Conservation (phyloP, 2,329 filamentous ascomycete species). For the Cordyceps tenuipes region DNA sequence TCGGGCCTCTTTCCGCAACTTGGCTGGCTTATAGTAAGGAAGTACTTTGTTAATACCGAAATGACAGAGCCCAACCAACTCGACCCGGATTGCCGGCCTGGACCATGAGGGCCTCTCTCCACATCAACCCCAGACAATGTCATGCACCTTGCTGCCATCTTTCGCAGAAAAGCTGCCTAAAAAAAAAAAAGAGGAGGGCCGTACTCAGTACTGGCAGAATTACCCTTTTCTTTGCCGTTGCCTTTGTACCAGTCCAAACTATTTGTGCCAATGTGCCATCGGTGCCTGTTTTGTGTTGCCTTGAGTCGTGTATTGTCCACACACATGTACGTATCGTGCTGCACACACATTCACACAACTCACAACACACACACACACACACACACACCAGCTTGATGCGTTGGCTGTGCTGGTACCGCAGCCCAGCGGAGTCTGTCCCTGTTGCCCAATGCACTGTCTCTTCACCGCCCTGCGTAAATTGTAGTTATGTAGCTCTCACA, state of each 20-base stretch:
- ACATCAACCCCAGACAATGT: not conserved
- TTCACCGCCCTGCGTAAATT: not conserved
- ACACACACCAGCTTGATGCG: not conserved
- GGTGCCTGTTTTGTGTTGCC: not conserved
- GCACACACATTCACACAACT: not conserved
- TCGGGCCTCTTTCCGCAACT: too few relatives aligned
- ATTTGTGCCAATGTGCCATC: not conserved
- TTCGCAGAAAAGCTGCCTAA: not conserved
- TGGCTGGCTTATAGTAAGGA: too few relatives aligned
- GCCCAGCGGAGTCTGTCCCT: not conserved
- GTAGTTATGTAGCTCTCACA: not conserved
- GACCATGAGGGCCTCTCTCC: not conserved
- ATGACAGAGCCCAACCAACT: not conserved
- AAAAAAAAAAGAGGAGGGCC: not conserved
- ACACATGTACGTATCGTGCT: not conserved
- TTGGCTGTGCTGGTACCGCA: not conserved
- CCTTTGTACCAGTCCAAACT: not conserved
- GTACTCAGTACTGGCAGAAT: too few relatives aligned
- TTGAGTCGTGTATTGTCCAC: not conserved
- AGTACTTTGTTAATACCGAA: too few relatives aligned
- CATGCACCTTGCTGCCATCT: not conserved
- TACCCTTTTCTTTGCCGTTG: too few relatives aligned
- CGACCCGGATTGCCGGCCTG: not conserved
- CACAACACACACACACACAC: not conserved
- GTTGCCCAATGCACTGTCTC: not conserved